These are phyloP conservation scores for Aspergillus tamarii DNA, from an alignment of 2,329 filamentous ascomycete genomes.

Conservation along the genomic window DNA sequence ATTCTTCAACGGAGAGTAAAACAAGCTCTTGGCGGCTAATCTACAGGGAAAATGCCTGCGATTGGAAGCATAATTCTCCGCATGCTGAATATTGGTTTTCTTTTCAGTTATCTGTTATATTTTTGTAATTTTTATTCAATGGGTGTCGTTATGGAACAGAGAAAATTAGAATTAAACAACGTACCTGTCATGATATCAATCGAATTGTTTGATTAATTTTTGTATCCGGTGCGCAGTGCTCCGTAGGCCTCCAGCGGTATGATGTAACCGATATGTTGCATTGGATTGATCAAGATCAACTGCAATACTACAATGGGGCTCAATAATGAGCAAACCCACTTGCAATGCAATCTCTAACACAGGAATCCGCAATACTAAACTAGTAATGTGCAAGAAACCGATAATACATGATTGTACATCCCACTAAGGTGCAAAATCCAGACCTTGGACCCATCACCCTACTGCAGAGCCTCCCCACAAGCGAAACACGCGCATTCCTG, in stretches of 20 bases:
- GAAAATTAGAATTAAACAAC: neutral
- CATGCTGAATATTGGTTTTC: neutral
- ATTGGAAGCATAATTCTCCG: conserved; percentile 5
- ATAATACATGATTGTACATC: neutral
- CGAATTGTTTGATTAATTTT: neutral
- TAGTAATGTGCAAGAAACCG: conserved; percentile 4
- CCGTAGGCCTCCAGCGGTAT: neutral
- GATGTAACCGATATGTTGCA: conserved; percentile 3
- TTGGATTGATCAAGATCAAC: neutral
- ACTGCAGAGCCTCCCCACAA: conserved; percentile 4
- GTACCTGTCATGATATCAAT: neutral
- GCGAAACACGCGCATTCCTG: conserved; percentile 10
- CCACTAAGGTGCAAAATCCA: conserved; percentile 5
- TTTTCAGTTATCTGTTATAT: neutral
- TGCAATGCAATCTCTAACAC: neutral
- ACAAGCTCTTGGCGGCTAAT: neutral
- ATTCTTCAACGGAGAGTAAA: neutral
- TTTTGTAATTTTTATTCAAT: neutral
- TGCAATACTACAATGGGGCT: conserved; percentile 1
- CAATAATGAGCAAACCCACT: neutral
- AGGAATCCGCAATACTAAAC: neutral
- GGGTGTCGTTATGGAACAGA: neutral
- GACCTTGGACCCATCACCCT: neutral
- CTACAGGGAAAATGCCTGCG: conserved; percentile 2
- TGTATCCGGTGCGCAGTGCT: conserved; percentile 1